Evolutionary conservation across 345 rosid species (phyloP), one percentile per base, ranked within the genome.

Genomic region (Fremontodendron californicum): DNA sequence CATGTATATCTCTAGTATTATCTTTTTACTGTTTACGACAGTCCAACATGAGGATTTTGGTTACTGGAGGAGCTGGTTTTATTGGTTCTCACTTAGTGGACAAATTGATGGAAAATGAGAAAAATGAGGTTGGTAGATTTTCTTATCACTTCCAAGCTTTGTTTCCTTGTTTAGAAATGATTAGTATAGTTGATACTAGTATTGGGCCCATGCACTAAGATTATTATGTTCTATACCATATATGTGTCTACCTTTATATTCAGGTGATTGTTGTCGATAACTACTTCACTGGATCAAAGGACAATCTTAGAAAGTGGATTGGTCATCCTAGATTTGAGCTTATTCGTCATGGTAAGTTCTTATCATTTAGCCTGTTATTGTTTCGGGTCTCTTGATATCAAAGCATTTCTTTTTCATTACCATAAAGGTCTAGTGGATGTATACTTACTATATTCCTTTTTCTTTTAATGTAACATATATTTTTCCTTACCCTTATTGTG

Each of bases 321-420:
- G 97, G 94, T 75, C 98, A 92, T 81, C 99, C 98, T 6, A 92
- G 98, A 83, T 95, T 95, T 78, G 99, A 95, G 90, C 94, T 95
- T 45, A 92, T 93, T 69, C 98, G 97, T 78, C 99, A 95, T 11
- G 99, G 99, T 95, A 85, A 73, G 84, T 40, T 81, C 68, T 58
- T 33, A 67, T 46, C 29, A 40, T 76, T 71, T 75, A 42, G 42
- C 39, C 45, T 68, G 43, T 71, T 33, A 23, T 39, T 46, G 33
- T 27, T 72, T 1, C 25, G 43, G 3, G 49, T 21, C 35, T 55
- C 35, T 73, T 43, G 52, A 71, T 40, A 19, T 39, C 40, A 3
- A 2, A 72, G 45, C n/a, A 19, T 45, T 75, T 45, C 49, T 46
- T 18, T 62, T 29, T 69, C 39, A 3, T 16, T 27, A 19, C 25